Evolutionary conservation across 768 basidiomycete genomes (phyloP).

Genomic region (Tylopilus balloui): DNA sequence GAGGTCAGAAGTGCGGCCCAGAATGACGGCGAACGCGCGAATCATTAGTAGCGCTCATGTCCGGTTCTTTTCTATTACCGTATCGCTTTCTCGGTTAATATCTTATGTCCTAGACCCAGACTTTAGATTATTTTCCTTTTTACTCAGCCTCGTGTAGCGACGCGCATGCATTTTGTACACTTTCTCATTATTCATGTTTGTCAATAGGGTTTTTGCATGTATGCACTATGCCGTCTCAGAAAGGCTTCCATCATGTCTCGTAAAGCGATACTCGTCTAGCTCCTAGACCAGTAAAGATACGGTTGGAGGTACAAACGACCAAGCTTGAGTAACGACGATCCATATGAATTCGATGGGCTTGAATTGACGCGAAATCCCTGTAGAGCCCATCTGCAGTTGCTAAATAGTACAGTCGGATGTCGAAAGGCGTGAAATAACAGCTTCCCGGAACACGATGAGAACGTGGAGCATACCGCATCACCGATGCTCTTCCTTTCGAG

Average conservation of each 20-base stretch:
- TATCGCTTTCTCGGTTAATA: slow-evolving; percentile 10
- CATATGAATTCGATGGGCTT: neutral
- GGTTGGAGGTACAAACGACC: slow-evolving; percentile 7
- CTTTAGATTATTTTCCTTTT: slow-evolving; percentile 22
- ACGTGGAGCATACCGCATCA: slow-evolving; percentile 3
- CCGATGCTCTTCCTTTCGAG: slow-evolving; percentile 27
- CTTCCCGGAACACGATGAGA: neutral
- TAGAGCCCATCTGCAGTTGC: neutral
- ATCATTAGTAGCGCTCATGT: slow-evolving; percentile 7
- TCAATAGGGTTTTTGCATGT: slow-evolving; percentile 12
- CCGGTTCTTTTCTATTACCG: slow-evolving; percentile 4
- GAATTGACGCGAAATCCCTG: neutral
- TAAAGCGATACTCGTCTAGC: too few species aligned
- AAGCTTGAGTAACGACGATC: neutral
- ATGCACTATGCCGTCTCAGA: slow-evolving; percentile 12
- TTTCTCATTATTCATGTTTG: slow-evolving; percentile 8
- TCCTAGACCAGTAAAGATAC: neutral
- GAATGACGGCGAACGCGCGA: slow-evolving; percentile 10
- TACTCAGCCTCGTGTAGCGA: slow-evolving; percentile 10
- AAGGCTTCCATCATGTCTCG: neutral
- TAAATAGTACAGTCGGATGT: slow-evolving; percentile 9
- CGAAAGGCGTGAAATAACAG: neutral
- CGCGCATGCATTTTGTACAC: slow-evolving; percentile 22
- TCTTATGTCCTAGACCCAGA: slow-evolving; percentile 23
- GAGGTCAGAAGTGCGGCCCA: slow-evolving; percentile 8